phyloP scores from a whole-genome alignment of 192 early-diverging fungal genomes.

The Podila epigama region DNA sequence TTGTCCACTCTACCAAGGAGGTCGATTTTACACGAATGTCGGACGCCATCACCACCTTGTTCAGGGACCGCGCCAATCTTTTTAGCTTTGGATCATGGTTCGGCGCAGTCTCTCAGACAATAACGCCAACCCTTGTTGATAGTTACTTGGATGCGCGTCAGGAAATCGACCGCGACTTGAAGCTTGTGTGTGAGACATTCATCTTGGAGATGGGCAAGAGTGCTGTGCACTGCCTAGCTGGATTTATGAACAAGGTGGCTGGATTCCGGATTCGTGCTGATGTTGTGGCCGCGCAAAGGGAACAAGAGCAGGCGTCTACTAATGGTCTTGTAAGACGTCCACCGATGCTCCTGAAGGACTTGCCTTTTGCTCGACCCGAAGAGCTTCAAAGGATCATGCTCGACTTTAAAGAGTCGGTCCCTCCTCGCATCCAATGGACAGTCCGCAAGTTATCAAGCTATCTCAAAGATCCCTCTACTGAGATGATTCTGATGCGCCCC shows the following conservation, averaged over 20 bases:
- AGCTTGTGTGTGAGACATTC: constrained; percentile 78
- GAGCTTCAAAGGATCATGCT: constrained; percentile 35
- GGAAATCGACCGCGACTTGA: constrained; percentile 73
- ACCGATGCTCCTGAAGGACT: constrained; percentile 51
- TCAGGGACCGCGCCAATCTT: constrained; percentile 37
- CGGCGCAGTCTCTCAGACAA: constrained; percentile 47
- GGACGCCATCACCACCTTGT: constrained; percentile 49
- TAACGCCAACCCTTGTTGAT: constrained; percentile 58
- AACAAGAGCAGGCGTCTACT: constrained; percentile 10
- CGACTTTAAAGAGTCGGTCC: constrained; percentile 62
- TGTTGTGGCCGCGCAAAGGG: constrained; percentile 40
- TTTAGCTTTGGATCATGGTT: constrained; percentile 49
- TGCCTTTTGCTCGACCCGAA: constrained; percentile 58
- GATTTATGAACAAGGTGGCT: constrained; percentile 74
- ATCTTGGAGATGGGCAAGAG: constrained; percentile 72
- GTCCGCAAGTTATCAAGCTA: constrained; percentile 71
- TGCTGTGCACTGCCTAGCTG: constrained; percentile 66
- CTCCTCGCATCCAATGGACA: constrained; percentile 57
- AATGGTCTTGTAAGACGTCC: constrained; percentile 16
- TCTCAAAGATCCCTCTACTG: constrained; percentile 79
- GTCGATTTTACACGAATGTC: constrained; percentile 72
- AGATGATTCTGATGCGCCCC: constrained; percentile 72
- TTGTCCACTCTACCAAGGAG: constrained; percentile 74
- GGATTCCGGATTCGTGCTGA: constrained; percentile 59
- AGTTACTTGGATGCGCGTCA: constrained; percentile 54